phyloP scores from a whole-genome alignment of 2,329 filamentous ascomycete genomes.

The Arthrobotrys conoides region DNA sequence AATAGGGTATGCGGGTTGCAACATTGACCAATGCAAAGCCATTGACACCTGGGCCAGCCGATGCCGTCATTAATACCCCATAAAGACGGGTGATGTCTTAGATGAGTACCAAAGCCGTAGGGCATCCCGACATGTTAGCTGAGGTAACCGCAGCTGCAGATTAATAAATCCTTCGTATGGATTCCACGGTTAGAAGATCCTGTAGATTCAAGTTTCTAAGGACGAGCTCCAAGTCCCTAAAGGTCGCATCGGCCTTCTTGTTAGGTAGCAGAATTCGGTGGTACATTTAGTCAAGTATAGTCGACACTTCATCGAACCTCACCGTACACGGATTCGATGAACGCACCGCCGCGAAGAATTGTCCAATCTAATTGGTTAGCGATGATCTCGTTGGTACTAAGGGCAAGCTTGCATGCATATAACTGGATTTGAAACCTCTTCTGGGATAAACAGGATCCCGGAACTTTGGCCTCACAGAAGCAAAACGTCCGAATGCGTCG shows the following conservation, averaged over 20 bases:
- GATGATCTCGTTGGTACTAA: not conserved
- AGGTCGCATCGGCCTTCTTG: conserved; percentile 8
- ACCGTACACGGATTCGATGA: not conserved
- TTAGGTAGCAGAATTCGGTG: not conserved
- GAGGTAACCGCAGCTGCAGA: not conserved
- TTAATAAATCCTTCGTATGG: not conserved
- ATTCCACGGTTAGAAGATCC: not conserved
- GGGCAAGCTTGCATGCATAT: not conserved
- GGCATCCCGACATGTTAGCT: not conserved
- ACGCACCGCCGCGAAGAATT: not conserved
- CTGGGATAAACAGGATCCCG: conserved; percentile 10
- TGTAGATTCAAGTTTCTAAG: not conserved
- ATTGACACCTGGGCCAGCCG: not conserved
- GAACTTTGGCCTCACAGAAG: conserved; percentile 8
- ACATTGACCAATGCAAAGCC: too few relatives aligned
- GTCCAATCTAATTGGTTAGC: not conserved
- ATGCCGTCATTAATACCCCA: conserved; percentile 38
- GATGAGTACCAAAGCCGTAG: conserved; percentile 7
- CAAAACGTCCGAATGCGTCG: not conserved
- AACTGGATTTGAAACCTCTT: not conserved
- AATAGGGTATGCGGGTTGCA: not conserved
- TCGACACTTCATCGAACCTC: not conserved
- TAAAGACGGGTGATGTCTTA: conserved; percentile 20
- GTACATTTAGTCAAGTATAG: not conserved
- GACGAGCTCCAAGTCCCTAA: conserved; percentile 3